These are phyloP conservation scores for Westerdykella ornata DNA, from an alignment of 2,329 filamentous ascomycete genomes.

Conservation along the genomic window DNA sequence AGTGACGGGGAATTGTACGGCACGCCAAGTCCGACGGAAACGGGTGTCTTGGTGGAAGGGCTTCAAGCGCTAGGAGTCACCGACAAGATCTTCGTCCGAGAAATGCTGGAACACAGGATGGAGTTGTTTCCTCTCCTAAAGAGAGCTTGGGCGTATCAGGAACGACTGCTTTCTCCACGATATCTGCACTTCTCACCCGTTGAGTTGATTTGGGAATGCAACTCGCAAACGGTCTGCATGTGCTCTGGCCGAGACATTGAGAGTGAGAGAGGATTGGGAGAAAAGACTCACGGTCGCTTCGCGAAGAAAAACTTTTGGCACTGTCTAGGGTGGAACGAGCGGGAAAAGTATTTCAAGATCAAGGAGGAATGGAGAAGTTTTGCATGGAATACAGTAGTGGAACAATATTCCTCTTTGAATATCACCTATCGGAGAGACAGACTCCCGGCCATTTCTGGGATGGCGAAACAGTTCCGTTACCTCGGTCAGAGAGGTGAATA, in stretches of 20 bases:
- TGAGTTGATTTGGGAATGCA: conserved; percentile 18
- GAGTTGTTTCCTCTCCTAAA: conserved; percentile 2
- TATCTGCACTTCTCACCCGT: conserved; percentile 11
- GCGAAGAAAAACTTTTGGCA: too few relatives aligned
- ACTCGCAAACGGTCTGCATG: conserved; percentile 1
- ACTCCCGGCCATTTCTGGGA: conserved; percentile 12
- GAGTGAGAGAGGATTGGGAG: not conserved
- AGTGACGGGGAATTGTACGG: not conserved
- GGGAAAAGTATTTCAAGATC: too few relatives aligned
- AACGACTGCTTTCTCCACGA: conserved; percentile 10
- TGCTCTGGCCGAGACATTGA: not conserved
- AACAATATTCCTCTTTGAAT: conserved; percentile 12
- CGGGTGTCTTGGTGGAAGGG: not conserved
- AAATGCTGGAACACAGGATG: not conserved
- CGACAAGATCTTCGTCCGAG: not conserved
- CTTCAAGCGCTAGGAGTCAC: not conserved
- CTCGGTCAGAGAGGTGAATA: conserved; percentile 9
- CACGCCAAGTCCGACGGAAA: not conserved
- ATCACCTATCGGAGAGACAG: conserved; percentile 10
- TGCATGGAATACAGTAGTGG: conserved; percentile 3
- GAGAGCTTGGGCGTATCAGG: conserved; percentile 8
- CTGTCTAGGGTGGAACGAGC: too few relatives aligned
- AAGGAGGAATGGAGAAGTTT: too few relatives aligned
- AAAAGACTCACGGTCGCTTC: too few relatives aligned
- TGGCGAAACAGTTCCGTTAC: conserved; percentile 11